These are phyloP conservation scores for Leptosphaerulina australis DNA, from an alignment of 2,329 filamentous ascomycete genomes.

Conservation along the genomic window DNA sequence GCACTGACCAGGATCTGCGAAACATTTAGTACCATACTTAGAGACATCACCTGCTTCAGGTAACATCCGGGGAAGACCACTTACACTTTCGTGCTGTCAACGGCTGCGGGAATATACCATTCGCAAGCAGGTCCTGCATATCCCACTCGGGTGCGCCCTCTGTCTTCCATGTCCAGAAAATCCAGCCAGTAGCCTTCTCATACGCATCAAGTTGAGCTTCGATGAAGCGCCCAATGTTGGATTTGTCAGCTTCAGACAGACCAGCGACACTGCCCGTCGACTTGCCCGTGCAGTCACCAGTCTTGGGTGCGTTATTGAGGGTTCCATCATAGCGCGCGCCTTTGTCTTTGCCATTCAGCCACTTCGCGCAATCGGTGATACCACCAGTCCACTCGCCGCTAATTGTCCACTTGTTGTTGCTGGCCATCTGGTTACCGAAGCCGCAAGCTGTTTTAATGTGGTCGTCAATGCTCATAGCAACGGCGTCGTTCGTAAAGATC, in stretches of 20 bases:
- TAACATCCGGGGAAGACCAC: slow-evolving; percentile 17
- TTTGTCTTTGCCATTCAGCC: slow-evolving; percentile 55
- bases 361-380: slow-evolving; percentile 56
- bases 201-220: slow-evolving; percentile 56
- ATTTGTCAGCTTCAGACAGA: slow-evolving; percentile 51
- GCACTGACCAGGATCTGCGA: slow-evolving; percentile 45
- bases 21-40: slow-evolving; percentile 24
- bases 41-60: background rate
- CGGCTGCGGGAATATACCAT: slow-evolving; percentile 58
- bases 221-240: slow-evolving; percentile 54
- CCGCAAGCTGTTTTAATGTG: slow-evolving; percentile 53
- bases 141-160: slow-evolving; percentile 58
- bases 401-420: slow-evolving; percentile 55
- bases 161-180: slow-evolving; percentile 60
- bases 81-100: slow-evolving; percentile 48
- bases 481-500: slow-evolving; percentile 50
- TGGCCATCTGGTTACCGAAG: slow-evolving; percentile 55
- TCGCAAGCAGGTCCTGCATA: slow-evolving; percentile 52
- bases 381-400: slow-evolving; percentile 56
- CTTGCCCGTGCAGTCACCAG: slow-evolving; percentile 55
- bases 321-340: slow-evolving; percentile 56
- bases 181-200: slow-evolving; percentile 57
- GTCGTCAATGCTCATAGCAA: slow-evolving; percentile 47
- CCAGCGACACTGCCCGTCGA: slow-evolving; percentile 51
- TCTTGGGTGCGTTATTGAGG: slow-evolving; percentile 44